Evolutionary conservation across 2,329 filamentous ascomycete species (phyloP).

Genomic region (Oidium heveae): DNA sequence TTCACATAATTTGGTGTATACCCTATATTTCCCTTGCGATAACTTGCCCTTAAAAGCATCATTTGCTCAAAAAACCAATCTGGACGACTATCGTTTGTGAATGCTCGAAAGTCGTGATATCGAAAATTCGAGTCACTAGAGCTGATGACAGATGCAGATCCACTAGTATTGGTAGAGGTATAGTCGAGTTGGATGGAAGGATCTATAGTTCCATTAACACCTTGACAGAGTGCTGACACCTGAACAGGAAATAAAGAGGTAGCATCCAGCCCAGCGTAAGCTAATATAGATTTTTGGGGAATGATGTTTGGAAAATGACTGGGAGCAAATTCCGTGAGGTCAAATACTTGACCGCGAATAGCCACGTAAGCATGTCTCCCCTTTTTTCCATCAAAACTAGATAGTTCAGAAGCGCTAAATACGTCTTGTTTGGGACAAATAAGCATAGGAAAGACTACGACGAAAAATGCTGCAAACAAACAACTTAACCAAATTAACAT

Average conservation of each 20-base stretch:
- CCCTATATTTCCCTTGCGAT: constrained; percentile 67
- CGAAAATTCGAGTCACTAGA: constrained; percentile 43
- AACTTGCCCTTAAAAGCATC: constrained; percentile 48
- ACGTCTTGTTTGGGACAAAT: constrained; percentile 86
- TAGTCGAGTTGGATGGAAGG: constrained; percentile 66
- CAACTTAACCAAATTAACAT: constrained; percentile 86
- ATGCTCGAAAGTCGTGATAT: constrained; percentile 85
- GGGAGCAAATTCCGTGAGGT: constrained; percentile 48
- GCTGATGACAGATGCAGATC: constrained; percentile 37
- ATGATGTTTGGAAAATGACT: constrained; percentile 49
- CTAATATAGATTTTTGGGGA: constrained; percentile 34
- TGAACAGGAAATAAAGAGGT: constrained; percentile 79
- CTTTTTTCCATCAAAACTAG: constrained; percentile 45
- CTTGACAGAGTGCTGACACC: constrained; percentile 74
- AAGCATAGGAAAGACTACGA: constrained; percentile 61
- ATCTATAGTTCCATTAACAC: constrained; percentile 37
- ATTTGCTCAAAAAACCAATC: constrained; percentile 91
- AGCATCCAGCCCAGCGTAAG: constrained; percentile 74
- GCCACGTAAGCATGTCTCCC: constrained; percentile 40
- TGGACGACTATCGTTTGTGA: constrained; percentile 53
- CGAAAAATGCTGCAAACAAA: constrained; percentile 58
- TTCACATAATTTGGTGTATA: constrained; percentile 57
- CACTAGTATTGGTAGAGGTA: constrained; percentile 48
- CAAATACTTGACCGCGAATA: constrained; percentile 74
- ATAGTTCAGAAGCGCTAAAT: constrained; percentile 54